Percentiles rank a stretch among this genome's conserved stretches.
phyloP scores from a whole-genome alignment of 2,329 filamentous ascomycete genomes.

The Ceratocystis albifundus region DNA sequence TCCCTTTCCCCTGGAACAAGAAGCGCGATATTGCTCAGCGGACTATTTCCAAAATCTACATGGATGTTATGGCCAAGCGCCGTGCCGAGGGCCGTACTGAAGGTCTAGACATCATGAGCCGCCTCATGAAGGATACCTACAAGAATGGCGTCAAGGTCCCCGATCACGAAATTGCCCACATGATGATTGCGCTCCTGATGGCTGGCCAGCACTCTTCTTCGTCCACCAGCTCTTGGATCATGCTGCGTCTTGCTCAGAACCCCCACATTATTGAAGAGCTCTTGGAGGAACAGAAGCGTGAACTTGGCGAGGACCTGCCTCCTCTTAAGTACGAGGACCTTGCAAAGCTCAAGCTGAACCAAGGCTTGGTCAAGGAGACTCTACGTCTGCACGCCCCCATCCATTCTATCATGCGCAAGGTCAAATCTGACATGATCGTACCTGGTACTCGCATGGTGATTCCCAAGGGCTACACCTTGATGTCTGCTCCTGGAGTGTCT shows the following conservation, averaged over 20 bases:
- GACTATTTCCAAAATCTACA: constrained; percentile 72
- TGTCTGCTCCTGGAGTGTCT: constrained; percentile 75
- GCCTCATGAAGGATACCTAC: constrained; percentile 74
- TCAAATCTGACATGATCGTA: constrained; percentile 76
- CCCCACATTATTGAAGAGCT: constrained; percentile 71
- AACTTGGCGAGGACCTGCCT: constrained; percentile 63
- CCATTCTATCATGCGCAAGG: constrained; percentile 86
- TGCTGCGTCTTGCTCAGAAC: constrained; percentile 65
- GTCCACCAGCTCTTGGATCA: constrained; percentile 73
- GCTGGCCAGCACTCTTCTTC: constrained; percentile 83
- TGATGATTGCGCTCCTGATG: constrained; percentile 92
- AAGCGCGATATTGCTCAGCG: constrained; percentile 67
- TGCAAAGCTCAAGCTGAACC: constrained; percentile 66
- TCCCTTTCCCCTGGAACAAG: constrained; percentile 77
- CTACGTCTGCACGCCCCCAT: constrained; percentile 85
- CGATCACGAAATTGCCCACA: constrained; percentile 75
- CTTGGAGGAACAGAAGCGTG: constrained; percentile 65
- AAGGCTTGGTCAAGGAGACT: constrained; percentile 81
- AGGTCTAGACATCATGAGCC: constrained; percentile 73
- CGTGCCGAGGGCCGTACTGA: constrained; percentile 42
- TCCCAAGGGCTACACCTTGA: constrained; percentile 66
- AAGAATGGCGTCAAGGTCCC: constrained; percentile 71
- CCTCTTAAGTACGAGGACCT: constrained; percentile 67
- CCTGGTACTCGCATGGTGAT: constrained; percentile 74
- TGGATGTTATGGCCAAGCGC: constrained; percentile 66